phyloP scores from a whole-genome alignment of 108 stramenopile genomes.

The Licmophora abbreviata region DNA sequence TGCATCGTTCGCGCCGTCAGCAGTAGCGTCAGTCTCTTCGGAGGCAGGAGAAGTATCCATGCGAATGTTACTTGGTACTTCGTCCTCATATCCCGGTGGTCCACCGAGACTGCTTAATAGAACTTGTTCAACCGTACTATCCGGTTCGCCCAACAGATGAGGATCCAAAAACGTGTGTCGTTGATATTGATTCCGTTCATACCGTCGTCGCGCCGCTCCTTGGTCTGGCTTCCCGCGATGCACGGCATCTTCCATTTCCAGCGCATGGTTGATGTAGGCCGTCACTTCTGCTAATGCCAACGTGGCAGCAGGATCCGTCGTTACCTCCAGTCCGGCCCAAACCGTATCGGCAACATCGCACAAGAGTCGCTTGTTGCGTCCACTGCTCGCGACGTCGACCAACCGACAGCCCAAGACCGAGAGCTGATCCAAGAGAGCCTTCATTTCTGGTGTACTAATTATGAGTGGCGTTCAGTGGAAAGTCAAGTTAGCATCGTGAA shows the following conservation, averaged over 20 bases:
- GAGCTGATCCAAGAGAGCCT: constrained; percentile 43
- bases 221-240: constrained; percentile 9
- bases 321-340: constrained; percentile 48
- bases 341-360: constrained; percentile 35
- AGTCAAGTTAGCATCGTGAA: too few relatives aligned
- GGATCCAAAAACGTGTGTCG: constrained; percentile 2
- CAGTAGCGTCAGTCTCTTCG: too few relatives aligned
- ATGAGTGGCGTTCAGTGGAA: neutral
- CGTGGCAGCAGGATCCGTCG: constrained; percentile 48
- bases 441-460: constrained; percentile 54
- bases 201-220: constrained; percentile 1
- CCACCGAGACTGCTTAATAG: constrained; percentile 35
- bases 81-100: neutral
- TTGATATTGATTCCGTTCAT: constrained; percentile 5
- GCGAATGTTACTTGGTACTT: too few relatives aligned
- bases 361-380: constrained; percentile 50
- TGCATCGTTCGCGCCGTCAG: too few relatives aligned
- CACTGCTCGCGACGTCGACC: constrained; percentile 45
- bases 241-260: constrained; percentile 49
- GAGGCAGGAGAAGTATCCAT: too few relatives aligned
- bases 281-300: constrained; percentile 73
- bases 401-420: constrained; percentile 45
- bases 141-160: constrained; percentile 15
- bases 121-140: constrained; percentile 27
- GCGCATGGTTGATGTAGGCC: constrained; percentile 70